Base-by-base conservation (phyloP, 192 early-diverging fungal genomes). In the Radiomyces spectabilis region DNA sequence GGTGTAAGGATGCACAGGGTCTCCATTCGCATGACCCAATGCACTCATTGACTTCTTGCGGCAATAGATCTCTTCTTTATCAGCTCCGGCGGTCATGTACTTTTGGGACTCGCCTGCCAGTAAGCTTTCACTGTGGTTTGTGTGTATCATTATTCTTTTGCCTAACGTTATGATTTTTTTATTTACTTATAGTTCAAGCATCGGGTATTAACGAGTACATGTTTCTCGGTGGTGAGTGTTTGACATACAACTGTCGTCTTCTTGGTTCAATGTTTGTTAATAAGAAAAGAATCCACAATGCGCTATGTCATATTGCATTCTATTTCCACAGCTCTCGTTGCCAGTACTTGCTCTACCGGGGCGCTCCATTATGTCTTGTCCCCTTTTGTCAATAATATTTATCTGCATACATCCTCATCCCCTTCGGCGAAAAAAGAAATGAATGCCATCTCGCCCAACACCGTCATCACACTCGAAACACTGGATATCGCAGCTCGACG, bases 91-190 rank as follows among this genome's bases (percentile, higher is more conserved):
- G 18, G 26, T 69, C 5, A 31, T 62, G 35, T 62, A 57, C 30
- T 57, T 69, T 25, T 69, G 67, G 67, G 51, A 62, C 5, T 54
- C 60, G 7, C 67, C 67, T 40, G 67, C 61, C 25, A 51, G 66
- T 68, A 51, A 54, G 44, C 26, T 30, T 21, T 26, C 16, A 8
- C 32, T 7, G 32, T 25, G 21, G 5, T 15, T 21, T 52, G 1
- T 9, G 10, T 30, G 4, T 21, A 13, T 16, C 4, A 5, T n/a
- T 19, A 12, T 9, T 29, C 12, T 19, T 2, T 27, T 9, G 12
- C 16, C 10, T 31, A 31, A 31, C 21, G 22, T 18, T 31, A 3
- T 10, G 5, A 32, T 21, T 31, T 40, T 37, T 34, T 48, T 45
- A 13, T 41, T 18, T 56, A 2, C 41, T n/a, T 29, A 12, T 1